Evolutionary conservation across 768 basidiomycete genomes (phyloP).

Genomic region (Suillus decipiens): DNA sequence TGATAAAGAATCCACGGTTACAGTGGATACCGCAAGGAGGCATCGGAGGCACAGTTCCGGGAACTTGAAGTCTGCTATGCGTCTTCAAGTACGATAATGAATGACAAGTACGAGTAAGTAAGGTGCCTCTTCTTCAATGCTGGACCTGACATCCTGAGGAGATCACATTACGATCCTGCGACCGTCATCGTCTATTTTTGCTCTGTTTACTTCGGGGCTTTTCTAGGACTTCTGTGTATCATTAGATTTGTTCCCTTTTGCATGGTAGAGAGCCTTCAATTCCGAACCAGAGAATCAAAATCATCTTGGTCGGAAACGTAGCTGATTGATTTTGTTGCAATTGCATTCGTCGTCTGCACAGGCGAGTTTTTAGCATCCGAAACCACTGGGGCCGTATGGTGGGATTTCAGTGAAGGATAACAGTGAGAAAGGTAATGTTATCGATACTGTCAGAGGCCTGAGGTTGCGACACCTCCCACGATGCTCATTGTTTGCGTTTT

Average conservation of each 20-base stretch:
- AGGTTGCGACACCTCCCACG: no score
- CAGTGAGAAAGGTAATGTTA: no score
- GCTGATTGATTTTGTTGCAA: background rate
- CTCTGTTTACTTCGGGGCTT: background rate
- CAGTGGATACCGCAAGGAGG: conserved; percentile 31
- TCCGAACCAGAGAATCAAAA: background rate
- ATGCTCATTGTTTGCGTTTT: no score
- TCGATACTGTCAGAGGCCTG: no score
- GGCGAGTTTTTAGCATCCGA: no score
- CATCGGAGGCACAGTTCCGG: conserved; percentile 32
- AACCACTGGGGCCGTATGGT: no score
- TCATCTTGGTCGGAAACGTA: background rate
- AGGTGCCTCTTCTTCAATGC: background rate
- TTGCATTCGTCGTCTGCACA: background rate
- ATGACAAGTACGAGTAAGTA: conserved; percentile 3
- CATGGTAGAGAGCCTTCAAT: conserved; percentile 11
- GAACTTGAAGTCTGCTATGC: conserved; percentile 40
- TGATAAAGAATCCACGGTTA: conserved; percentile 31
- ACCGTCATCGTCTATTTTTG: background rate
- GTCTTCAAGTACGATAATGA: conserved; percentile 35
- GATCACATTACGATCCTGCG: background rate
- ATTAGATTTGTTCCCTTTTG: conserved; percentile 14
- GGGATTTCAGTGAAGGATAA: no score
- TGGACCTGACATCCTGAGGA: conserved; percentile 4
- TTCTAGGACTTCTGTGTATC: conserved; percentile 6